A percentile compares a stretch with the other conserved stretches of the same genome.
phyloP scores from a whole-genome alignment of 257 asterid species.

The Vinca minor region DNA sequence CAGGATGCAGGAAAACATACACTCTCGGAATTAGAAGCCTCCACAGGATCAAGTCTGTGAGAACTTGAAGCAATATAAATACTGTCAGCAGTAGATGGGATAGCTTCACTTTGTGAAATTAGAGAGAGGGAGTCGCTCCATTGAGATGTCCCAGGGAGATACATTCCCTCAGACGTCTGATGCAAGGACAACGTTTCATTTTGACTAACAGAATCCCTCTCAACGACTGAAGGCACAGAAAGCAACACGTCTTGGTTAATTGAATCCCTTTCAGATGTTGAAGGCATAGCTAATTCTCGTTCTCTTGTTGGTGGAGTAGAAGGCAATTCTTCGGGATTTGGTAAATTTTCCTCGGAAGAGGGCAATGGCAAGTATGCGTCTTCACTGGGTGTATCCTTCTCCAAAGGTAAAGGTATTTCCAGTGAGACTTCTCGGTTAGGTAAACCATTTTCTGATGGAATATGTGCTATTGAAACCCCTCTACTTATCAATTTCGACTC shows the following conservation, averaged over 20 bases:
- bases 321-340: conserved; percentile 20
- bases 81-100: conserved; percentile 6
- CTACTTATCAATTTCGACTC: conserved; percentile 25
- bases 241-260: conserved; percentile 10
- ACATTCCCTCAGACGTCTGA: conserved; percentile 15
- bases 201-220: not conserved
- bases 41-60: not conserved
- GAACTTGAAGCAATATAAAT: conserved; percentile 12
- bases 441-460: conserved; percentile 20
- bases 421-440: conserved; percentile 19
- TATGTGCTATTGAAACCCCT: conserved; percentile 14
- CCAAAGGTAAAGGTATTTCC: conserved; percentile 16
- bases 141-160: conserved; percentile 14
- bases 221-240: conserved; percentile 4
- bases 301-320: conserved; percentile 24
- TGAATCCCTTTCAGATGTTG: conserved; percentile 13
- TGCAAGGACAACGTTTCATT: conserved; percentile 12
- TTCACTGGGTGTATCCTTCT: conserved; percentile 13
- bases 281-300: conserved; percentile 15
- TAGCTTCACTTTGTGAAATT: conserved; percentile 10
- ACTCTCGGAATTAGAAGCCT: not conserved
- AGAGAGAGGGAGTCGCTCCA: conserved; percentile 12
- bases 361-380: conserved; percentile 17
- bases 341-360: conserved; percentile 12
- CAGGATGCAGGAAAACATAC: conserved; percentile 9